Base-by-base conservation (phyloP, 106 monocot genomes). In the Allium fistulosum region DNA sequence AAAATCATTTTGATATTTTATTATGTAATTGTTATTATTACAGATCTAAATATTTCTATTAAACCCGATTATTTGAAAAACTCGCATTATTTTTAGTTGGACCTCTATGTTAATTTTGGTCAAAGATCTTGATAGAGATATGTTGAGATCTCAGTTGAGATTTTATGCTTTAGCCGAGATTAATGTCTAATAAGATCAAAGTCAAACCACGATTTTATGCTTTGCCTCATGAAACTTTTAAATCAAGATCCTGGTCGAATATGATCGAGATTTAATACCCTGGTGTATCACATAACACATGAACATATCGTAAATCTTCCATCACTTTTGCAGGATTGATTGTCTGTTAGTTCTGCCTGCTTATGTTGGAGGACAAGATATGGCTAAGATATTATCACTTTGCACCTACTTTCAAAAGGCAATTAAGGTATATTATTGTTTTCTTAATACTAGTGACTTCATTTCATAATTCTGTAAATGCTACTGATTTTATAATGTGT, bases 391-490 rank as follows among this genome's bases (percentile, higher is more conserved):
- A 59, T 80, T 91, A 69, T 79, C 85, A 49, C 67, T 82, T 67
- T 91, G 83, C 77, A 75, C 91, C n/a, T 88, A 85, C 75, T 67
- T 88, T 67, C 88, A 91, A 57, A 83, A 63, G 46, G 85, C 91
- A 59, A 55, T 83, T 51, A 96, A 96, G 82, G 95, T 84, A 37
- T 37, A 37, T 37, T 59, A 55, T 67, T 62, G 10, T 47, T 37
- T 27, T 55, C 49, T 48, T 48, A 13, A n/a, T 63, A 15, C 46
- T 18, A 49, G 9, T 65, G 48, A 9, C 9, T 65, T 11, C 10
- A 18, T 64, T 59, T 70, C 12, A 66, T 62, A 63, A 27, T 70
- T 22, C 65, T 77, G 47, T 68, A 18, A 55, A 73, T 26, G 55
- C 37, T 77, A 57, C 8, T 53, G 14, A 62, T 58, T 73, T 47